A percentile compares a stretch with the other conserved stretches of the same genome.
Conservation (phyloP, 257 asterid species). For the Solanum infundibuliforme region DNA sequence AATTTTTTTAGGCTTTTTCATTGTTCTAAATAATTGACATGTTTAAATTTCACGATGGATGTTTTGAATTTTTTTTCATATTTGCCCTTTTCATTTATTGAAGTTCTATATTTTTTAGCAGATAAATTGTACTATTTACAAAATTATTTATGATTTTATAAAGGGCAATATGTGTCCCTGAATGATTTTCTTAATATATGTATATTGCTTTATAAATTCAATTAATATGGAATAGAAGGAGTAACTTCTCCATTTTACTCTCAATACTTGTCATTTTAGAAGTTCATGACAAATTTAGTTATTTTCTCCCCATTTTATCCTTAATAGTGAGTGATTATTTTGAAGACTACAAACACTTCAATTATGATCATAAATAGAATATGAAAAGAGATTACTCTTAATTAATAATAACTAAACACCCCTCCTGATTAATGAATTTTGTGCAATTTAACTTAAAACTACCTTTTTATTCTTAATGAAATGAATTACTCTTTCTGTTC, state of each 20-base stretch:
- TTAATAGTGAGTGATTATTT: background rate
- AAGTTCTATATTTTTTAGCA: background rate
- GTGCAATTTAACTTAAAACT: no score
- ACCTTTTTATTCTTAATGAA: no score
- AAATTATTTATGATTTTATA: no score
- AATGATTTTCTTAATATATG: no score
- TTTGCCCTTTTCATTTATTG: background rate
- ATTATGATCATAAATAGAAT: background rate
- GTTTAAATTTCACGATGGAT: background rate
- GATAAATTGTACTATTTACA: background rate
- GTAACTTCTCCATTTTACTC: no score
- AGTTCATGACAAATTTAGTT: no score
- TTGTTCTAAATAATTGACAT: background rate
- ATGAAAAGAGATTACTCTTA: no score
- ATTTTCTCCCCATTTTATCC: background rate
- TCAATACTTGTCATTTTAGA: background rate
- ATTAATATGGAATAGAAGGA: no score
- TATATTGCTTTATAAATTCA: no score
- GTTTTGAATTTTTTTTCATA: no score
- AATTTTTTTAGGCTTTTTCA: no score
- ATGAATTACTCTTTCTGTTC: no score
- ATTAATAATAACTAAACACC: background rate
- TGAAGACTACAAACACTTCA: background rate
- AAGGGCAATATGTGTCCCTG: background rate
- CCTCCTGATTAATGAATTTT: background rate